Base-by-base conservation (phyloP, 2,329 filamentous ascomycete species). In the Fusarium subglutinans region DNA sequence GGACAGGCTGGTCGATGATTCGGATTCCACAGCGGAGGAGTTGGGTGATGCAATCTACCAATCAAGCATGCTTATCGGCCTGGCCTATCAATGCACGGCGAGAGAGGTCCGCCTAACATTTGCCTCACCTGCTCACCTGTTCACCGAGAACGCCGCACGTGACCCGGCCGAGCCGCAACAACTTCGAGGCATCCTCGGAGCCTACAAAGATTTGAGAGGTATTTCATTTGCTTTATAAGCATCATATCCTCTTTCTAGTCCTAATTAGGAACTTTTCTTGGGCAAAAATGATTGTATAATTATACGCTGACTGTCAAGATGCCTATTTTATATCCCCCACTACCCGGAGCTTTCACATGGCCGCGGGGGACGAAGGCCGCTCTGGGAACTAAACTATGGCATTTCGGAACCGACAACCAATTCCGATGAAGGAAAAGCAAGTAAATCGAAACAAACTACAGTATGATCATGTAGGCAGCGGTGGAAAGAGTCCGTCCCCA, bases 321-420 rank as follows among this genome's bases (percentile, higher is more conserved):
- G 58, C 45, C 33, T 26, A 47, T 43, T n/a, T 26, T 18, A 41
- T 30, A 53, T 63, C 44, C 44, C 30, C 55, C 47, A 62, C 38
- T 68, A 63, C 56, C 60, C 47, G 26, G 50, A 28, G 33, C 70
- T 74, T 74, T 62, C 56, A 74, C 66, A 74, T 72, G 62, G 62
- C 48, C 60, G 66, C 71, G 71, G 71, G 48, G 71, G 71, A 68
- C 61, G 51, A 73, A 74, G 71, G 47, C 71, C 71, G 69, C 67
- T 62, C 71, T 51, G 26, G 20, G 15, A 20, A 12, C 51, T 30
- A n/a, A 13, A 58, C 28, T 45, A 50, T 60, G 37, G 58, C 9
- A 44, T 55, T 63, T 67, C 54, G 54, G 55, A 58, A 63, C 59
- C 54, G 55, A 53, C 37, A 35, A 22, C 7, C 14, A 43, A 44